Evolutionary conservation across 148 eudicot species (phyloP).

Genomic region (Silene latifolia): DNA sequence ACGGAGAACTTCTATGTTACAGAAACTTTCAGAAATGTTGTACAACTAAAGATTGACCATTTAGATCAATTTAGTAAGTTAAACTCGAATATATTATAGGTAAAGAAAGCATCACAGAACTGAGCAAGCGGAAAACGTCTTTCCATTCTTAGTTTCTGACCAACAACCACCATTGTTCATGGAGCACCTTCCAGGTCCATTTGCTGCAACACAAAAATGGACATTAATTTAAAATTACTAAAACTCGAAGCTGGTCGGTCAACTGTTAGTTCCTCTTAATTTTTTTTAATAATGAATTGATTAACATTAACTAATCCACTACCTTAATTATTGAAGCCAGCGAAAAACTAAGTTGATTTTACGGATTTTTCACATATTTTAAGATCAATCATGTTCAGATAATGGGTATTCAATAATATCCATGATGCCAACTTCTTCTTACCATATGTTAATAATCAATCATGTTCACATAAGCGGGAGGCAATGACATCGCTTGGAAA

Average conservation of each 20-base stretch:
- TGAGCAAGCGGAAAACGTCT: constrained; percentile 74
- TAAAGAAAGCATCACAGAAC: constrained; percentile 43
- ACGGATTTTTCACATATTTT: neutral
- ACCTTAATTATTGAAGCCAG: neutral
- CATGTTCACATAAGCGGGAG: too few species aligned
- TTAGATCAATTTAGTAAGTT: neutral
- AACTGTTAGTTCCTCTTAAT: neutral
- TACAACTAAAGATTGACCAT: neutral
- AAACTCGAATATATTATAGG: neutral
- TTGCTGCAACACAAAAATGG: constrained; percentile 39
- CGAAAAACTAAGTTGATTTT: neutral
- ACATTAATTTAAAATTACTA: neutral
- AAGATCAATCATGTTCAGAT: neutral
- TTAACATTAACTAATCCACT: neutral
- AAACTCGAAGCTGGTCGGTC: neutral
- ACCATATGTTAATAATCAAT: neutral
- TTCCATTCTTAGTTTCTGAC: constrained; percentile 51
- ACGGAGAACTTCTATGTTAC: neutral
- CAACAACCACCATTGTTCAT: constrained; percentile 87
- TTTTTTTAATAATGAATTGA: neutral
- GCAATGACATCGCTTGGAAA: too few species aligned
- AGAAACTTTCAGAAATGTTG: neutral
- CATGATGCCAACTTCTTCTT: neutral
- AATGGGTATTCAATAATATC: neutral
- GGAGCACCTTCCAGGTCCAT: constrained; percentile 82